A percentile compares a stretch with the other conserved stretches of the same genome.
phyloP scores from a whole-genome alignment of 2,329 filamentous ascomycete genomes.

The Colletotrichum incanum region DNA sequence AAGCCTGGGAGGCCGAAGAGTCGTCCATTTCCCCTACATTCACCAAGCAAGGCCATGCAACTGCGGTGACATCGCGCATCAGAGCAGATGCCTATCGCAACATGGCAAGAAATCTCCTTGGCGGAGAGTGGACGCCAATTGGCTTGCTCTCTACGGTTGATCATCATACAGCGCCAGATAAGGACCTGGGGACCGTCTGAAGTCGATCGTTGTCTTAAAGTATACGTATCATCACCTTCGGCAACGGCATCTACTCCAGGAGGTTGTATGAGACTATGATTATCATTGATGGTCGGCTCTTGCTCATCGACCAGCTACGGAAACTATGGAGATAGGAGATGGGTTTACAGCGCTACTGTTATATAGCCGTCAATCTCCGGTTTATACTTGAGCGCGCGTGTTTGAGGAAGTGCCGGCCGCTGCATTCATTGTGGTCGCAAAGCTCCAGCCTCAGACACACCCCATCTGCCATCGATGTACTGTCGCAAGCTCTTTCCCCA shows the following conservation, averaged over 20 bases:
- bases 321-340: not conserved
- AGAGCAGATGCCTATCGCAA: conserved; percentile 53
- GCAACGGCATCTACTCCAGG: not conserved
- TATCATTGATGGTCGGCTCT: conserved; percentile 16
- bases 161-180: conserved; percentile 52
- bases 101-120: conserved; percentile 51
- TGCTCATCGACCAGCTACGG: conserved; percentile 4
- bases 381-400: not conserved
- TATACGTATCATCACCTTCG: not conserved
- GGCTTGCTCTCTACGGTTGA: conserved; percentile 54
- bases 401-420: not conserved
- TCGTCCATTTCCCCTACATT: not conserved
- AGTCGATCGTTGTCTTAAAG: not conserved
- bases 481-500: conserved; percentile 49
- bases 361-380: not conserved
- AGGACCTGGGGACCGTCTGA: conserved; percentile 49
- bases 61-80: conserved; percentile 43
- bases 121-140: conserved; percentile 51
- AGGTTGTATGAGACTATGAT: not conserved
- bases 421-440: conserved; percentile 46
- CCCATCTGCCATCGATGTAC: conserved; percentile 47
- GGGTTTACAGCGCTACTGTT: conserved; percentile 1
- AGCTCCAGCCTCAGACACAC: conserved; percentile 45
- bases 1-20: not conserved
- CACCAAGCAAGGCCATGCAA: not conserved